phyloP scores from a whole-genome alignment of 805 yeast genomes.

The Nakazawaea wickerhamii region DNA sequence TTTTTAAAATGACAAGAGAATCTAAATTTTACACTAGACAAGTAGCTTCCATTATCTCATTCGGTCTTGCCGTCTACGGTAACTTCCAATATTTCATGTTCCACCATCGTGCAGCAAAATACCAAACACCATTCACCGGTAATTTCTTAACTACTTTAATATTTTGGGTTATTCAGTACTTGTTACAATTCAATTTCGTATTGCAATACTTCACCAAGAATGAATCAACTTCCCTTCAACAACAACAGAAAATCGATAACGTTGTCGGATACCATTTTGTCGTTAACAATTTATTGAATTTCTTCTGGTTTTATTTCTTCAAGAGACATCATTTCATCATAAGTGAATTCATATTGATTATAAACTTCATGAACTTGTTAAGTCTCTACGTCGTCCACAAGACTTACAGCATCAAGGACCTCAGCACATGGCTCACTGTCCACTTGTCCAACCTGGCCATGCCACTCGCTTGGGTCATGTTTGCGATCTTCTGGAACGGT shows the following conservation, averaged over 20 bases:
- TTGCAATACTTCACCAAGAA: constrained; percentile 34
- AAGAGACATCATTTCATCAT: constrained; percentile 51
- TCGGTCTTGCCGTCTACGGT: constrained; percentile 51
- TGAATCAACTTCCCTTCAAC: constrained; percentile 16
- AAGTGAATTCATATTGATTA: constrained; percentile 50
- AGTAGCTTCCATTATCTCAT: constrained; percentile 46
- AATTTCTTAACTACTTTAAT: constrained; percentile 40
- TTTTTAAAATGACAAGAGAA: constrained; percentile 17
- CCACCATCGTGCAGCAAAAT: constrained; percentile 37
- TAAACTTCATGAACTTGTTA: constrained; percentile 57
- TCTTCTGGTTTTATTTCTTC: constrained; percentile 62
- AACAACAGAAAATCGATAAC: constrained; percentile 28
- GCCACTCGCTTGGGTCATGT: constrained; percentile 72
- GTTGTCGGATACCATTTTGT: constrained; percentile 59
- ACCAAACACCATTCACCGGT: constrained; percentile 68
- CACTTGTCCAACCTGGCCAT: constrained; percentile 65
- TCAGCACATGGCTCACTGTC: constrained; percentile 47
- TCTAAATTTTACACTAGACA: constrained; percentile 27
- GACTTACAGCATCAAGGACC: constrained; percentile 50
- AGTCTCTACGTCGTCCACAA: constrained; percentile 52
- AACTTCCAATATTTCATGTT: constrained; percentile 54
- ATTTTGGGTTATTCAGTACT: constrained; percentile 53
- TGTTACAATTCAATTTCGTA: constrained; percentile 49
- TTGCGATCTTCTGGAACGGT: constrained; percentile 80
- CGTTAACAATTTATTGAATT: constrained; percentile 52